Conservation (phyloP, 2,329 filamentous ascomycete species). For the Decorospora gaudefroyi region DNA sequence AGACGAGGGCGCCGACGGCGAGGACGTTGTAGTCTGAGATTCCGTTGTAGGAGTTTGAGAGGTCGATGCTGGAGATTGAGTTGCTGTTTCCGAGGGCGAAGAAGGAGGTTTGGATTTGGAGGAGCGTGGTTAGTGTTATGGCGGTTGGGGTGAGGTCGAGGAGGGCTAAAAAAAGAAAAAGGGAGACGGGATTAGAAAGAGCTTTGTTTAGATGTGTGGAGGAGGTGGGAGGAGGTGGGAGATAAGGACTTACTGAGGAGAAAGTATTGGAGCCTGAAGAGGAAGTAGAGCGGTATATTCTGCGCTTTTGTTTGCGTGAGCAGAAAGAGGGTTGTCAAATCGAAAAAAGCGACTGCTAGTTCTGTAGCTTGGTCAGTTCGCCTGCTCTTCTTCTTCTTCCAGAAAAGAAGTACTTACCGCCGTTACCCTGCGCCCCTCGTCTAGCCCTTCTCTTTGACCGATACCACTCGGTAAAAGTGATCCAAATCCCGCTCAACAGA, state of each 20-base stretch:
- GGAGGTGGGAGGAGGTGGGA: neutral
- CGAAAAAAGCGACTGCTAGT: conserved; percentile 56
- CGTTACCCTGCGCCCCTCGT: conserved; percentile 23
- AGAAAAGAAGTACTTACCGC: conserved; percentile 26
- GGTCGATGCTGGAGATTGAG: conserved; percentile 91
- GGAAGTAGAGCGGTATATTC: conserved; percentile 82
- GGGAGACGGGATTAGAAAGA: conserved; percentile 1
- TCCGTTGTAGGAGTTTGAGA: conserved; percentile 95
- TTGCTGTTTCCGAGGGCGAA: conserved; percentile 92
- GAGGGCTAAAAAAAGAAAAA: conserved; percentile 31
- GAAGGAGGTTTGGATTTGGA: conserved; percentile 82
- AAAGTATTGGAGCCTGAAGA: conserved; percentile 69
- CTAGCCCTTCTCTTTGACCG: conserved; percentile 24
- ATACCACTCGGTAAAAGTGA: conserved; percentile 37
- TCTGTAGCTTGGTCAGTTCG: conserved; percentile 40
- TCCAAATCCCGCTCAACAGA: conserved; percentile 34
- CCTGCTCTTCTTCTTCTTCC: too few relatives aligned
- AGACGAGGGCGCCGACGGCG: conserved; percentile 82
- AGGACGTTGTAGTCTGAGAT: conserved; percentile 77
- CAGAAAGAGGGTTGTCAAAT: conserved; percentile 75
- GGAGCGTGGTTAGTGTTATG: conserved; percentile 70
- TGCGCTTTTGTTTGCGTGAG: conserved; percentile 84
- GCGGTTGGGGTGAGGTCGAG: conserved; percentile 57
- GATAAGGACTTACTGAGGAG: conserved; percentile 51
- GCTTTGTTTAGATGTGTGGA: neutral